Conservation (phyloP, 2,329 filamentous ascomycete genomes). For the Fusarium temperatum region DNA sequence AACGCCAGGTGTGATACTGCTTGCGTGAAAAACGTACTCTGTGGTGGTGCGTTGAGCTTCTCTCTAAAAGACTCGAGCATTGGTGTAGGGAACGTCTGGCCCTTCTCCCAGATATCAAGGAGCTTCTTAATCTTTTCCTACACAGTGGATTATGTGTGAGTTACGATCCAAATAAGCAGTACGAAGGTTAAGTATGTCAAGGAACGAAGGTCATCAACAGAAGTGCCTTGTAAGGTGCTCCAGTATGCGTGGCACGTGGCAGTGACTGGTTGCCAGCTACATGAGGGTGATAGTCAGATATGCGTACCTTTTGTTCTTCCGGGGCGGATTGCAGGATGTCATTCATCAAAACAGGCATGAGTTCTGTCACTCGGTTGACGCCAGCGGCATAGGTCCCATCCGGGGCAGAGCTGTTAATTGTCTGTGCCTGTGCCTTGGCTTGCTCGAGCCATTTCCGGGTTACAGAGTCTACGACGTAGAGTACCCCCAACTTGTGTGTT, state of each 20-base stretch:
- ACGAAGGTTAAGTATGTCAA: constrained; percentile 31
- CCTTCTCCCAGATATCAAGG: constrained; percentile 97
- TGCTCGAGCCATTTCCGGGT: constrained; percentile 98
- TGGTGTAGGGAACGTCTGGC: constrained; percentile 83
- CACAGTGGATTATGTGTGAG: constrained; percentile 57
- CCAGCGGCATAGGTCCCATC: constrained; percentile 95
- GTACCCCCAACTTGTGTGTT: constrained; percentile 97
- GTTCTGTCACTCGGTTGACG: constrained; percentile 94
- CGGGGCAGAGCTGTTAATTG: constrained; percentile 80
- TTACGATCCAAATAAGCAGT: constrained; percentile 43
- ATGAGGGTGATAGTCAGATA: constrained; percentile 37
- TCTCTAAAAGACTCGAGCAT: constrained; percentile 87
- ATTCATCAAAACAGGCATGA: constrained; percentile 93
- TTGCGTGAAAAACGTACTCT: constrained; percentile 66
- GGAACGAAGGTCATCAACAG: constrained; percentile 9
- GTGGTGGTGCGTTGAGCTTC: constrained; percentile 71
- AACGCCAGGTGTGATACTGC: neutral
- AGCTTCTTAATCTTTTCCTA: constrained; percentile 96
- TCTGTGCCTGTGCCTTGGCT: constrained; percentile 85
- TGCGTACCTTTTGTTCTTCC: constrained; percentile 95
- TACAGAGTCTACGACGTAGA: constrained; percentile 99
- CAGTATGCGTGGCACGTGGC: constrained; percentile 22
- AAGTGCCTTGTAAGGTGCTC: constrained; percentile 19
- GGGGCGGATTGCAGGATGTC: constrained; percentile 91
- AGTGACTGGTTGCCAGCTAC: constrained; percentile 34